Percentiles rank a stretch among this genome's conserved stretches.
Evolutionary conservation across 257 asterid genomes (phyloP).

Genomic region (Primulina huaijiensis): DNA sequence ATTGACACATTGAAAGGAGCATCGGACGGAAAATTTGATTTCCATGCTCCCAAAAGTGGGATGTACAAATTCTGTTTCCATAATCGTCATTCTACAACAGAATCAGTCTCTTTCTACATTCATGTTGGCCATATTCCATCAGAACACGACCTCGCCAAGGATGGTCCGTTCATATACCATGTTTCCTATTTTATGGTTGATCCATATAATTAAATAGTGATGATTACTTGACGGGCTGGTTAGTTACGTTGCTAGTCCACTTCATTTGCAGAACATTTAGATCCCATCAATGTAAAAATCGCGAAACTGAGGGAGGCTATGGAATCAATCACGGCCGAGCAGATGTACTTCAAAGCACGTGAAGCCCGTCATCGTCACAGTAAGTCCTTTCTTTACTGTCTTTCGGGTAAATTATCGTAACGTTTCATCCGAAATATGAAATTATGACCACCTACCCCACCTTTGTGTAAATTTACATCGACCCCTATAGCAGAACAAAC

Average conservation of each 20-base stretch:
- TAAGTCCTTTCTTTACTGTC: slow-evolving; percentile 33
- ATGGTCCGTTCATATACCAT: slow-evolving; percentile 52
- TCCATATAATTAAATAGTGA: not conserved
- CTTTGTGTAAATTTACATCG: not conserved
- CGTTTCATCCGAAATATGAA: not conserved
- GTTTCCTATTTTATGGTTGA: not conserved
- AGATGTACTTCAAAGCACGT: slow-evolving; percentile 75
- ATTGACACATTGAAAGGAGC: slow-evolving; percentile 61
- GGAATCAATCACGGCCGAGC: slow-evolving; percentile 74
- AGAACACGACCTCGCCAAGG: slow-evolving; percentile 73
- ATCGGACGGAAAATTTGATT: slow-evolving; percentile 73
- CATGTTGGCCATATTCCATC: slow-evolving; percentile 85
- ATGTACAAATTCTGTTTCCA: slow-evolving; percentile 94
- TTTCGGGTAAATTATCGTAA: not conserved
- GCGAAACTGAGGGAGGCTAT: slow-evolving; percentile 85
- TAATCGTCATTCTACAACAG: slow-evolving; percentile 65
- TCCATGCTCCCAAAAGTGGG: slow-evolving; percentile 71
- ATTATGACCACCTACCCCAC: too few species aligned
- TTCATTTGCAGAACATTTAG: slow-evolving; percentile 54
- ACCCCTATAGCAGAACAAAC: not conserved
- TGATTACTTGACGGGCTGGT: not conserved
- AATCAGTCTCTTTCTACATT: slow-evolving; percentile 79
- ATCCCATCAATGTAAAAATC: slow-evolving; percentile 80
- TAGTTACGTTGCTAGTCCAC: slow-evolving; percentile 3
- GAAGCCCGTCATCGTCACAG: slow-evolving; percentile 76